Percentiles rank a stretch among this genome's conserved stretches.
Evolutionary conservation across 495 filamentous ascomycete species (phyloP).

Genomic region (Amorphotheca resinae): DNA sequence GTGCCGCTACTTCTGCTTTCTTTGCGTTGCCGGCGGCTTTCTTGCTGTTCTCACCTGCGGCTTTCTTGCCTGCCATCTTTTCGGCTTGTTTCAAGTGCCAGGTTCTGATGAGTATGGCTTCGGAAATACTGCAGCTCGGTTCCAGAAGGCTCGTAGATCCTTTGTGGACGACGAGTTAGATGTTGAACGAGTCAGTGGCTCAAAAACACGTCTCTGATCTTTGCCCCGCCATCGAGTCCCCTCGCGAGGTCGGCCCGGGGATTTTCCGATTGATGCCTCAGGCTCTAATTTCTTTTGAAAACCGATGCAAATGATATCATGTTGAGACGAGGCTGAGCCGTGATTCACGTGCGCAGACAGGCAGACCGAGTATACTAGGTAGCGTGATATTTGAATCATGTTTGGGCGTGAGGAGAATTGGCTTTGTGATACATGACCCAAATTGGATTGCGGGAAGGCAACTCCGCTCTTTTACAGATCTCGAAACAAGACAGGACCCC

Average conservation of each 20-base stretch:
- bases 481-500: no score
- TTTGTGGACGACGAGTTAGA: background rate
- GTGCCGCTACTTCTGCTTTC: constrained; percentile 78
- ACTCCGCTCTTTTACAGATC: no score
- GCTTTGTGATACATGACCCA: background rate
- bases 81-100: background rate
- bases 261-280: background rate
- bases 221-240: background rate
- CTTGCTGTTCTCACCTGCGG: constrained; percentile 62
- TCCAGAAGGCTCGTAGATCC: background rate
- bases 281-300: no score
- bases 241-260: background rate
- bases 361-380: background rate
- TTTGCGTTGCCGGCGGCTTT: constrained; percentile 83
- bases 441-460: background rate
- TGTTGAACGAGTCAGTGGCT: background rate
- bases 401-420: background rate
- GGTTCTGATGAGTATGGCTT: background rate
- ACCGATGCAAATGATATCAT: background rate
- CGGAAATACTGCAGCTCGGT: background rate
- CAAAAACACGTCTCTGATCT: background rate
- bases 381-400: background rate
- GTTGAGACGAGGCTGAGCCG: background rate
- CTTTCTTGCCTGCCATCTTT: constrained; percentile 52
- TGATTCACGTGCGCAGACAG: background rate